phyloP scores from a whole-genome alignment of 805 yeast genomes.

The Pichia rugopelliculosa region DNA sequence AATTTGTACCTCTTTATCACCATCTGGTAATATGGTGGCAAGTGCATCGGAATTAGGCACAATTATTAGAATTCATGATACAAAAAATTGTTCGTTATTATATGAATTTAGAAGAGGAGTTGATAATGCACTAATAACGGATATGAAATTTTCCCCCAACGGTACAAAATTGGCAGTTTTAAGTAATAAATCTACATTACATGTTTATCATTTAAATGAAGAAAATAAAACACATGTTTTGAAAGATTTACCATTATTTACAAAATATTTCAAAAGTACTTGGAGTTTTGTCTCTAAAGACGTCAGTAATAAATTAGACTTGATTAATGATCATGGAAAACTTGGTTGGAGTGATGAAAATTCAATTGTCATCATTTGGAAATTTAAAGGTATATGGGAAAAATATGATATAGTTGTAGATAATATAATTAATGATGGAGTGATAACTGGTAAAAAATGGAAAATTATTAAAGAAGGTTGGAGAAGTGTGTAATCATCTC shows the following conservation, averaged over 20 bases:
- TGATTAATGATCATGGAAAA: constrained; percentile 34
- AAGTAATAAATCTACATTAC: constrained; percentile 85
- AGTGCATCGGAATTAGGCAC: constrained; percentile 82
- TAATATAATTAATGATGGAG: constrained; percentile 16
- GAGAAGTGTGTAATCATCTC: constrained; percentile 38
- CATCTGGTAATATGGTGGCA: constrained; percentile 63
- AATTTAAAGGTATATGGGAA: constrained; percentile 71
- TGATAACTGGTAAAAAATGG: constrained; percentile 30
- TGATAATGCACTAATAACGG: constrained; percentile 74
- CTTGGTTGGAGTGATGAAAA: constrained; percentile 77
- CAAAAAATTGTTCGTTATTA: constrained; percentile 59
- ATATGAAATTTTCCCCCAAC: constrained; percentile 76
- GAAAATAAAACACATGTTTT: constrained; percentile 52
- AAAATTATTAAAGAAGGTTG: constrained; percentile 64
- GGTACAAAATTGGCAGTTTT: constrained; percentile 75
- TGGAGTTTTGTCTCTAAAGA: constrained; percentile 84
- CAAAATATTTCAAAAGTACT: constrained; percentile 66
- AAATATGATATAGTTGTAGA: constrained; percentile 65
- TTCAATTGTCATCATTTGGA: constrained; percentile 70
- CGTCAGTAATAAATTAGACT: constrained; percentile 31
- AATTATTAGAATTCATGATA: constrained; percentile 64
- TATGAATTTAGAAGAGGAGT: constrained; percentile 86
- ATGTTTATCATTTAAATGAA: constrained; percentile 42
- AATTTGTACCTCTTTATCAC: constrained; percentile 54
- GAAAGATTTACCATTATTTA: constrained; percentile 49